phyloP scores from a whole-genome alignment of 768 basidiomycete species.

The Podaxis rugospora region DNA sequence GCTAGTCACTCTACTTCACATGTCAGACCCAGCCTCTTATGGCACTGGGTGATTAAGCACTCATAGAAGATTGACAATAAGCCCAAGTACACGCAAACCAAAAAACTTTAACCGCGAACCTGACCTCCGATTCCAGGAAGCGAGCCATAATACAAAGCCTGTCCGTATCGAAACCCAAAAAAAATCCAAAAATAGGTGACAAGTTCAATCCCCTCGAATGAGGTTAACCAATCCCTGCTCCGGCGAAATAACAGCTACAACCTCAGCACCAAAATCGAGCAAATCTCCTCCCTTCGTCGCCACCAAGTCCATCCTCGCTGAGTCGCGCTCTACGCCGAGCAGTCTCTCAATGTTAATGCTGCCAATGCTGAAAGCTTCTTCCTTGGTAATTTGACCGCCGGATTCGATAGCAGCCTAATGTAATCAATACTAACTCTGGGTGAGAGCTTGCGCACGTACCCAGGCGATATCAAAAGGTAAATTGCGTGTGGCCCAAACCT shows the following conservation, averaged over 20 bases:
- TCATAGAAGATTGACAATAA: too few species aligned
- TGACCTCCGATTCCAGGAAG: too few species aligned
- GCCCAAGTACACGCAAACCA: too few species aligned
- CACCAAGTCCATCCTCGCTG: conserved; percentile 49
- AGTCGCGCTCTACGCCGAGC: conserved; percentile 30
- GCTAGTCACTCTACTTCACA: too few species aligned
- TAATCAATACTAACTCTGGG: neutral
- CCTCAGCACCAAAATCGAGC: conserved; percentile 41
- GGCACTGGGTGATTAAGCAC: too few species aligned
- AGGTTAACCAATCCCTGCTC: conserved; percentile 36
- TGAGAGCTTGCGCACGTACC: conserved; percentile 40
- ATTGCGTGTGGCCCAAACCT: conserved; percentile 71
- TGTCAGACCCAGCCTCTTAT: too few species aligned
- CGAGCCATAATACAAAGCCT: neutral
- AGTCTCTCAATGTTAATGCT: conserved; percentile 40
- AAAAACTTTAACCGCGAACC: too few species aligned
- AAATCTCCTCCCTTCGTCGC: conserved; percentile 50
- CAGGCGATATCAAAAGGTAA: conserved; percentile 79
- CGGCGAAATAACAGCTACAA: conserved; percentile 51
- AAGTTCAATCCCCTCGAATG: neutral
- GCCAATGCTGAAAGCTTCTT: conserved; percentile 42
- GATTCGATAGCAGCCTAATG: conserved; percentile 40
- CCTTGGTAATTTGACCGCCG: conserved; percentile 33
- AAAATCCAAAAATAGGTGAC: neutral
- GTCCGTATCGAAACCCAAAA: neutral